Evolutionary conservation across 495 filamentous ascomycete genomes (phyloP).

Genomic region (Stereocaulon alpinum): DNA sequence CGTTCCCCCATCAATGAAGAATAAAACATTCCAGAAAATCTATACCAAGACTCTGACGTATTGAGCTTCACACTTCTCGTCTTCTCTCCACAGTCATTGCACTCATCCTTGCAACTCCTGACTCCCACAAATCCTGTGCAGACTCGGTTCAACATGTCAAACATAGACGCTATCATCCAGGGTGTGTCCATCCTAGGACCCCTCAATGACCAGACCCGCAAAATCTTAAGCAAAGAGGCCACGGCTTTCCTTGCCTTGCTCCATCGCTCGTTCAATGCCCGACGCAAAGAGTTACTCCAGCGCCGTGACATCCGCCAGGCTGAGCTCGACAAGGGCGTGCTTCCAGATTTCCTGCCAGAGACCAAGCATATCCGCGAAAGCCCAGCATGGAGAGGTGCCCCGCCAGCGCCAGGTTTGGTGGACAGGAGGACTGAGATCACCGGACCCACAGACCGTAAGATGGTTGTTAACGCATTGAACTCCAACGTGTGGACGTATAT

Average conservation of each 20-base stretch:
- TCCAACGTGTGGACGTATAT: slow-evolving; percentile 99
- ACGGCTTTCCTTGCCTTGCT: slow-evolving; percentile 88
- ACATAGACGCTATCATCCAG: slow-evolving; percentile 65
- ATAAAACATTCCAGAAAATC: not conserved
- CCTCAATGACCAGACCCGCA: slow-evolving; percentile 66
- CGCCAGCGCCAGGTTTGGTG: slow-evolving; percentile 84
- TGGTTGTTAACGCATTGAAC: slow-evolving; percentile 98
- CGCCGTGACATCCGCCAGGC: slow-evolving; percentile 80
- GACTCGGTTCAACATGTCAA: slow-evolving; percentile 45
- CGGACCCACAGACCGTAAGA: slow-evolving; percentile 94
- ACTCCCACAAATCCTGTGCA: not conserved
- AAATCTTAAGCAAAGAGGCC: slow-evolving; percentile 86
- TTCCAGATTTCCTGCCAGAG: slow-evolving; percentile 95
- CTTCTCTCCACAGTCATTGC: not conserved
- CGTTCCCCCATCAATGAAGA: slow-evolving; percentile 4
- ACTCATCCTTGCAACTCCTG: not conserved
- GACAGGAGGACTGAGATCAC: slow-evolving; percentile 99
- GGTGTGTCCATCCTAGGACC: slow-evolving; percentile 77
- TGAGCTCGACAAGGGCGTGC: slow-evolving; percentile 81
- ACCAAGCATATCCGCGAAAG: slow-evolving; percentile 93
- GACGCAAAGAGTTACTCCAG: slow-evolving; percentile 80
- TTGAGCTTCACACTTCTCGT: not conserved
- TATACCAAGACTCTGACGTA: not conserved
- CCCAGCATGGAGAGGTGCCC: slow-evolving; percentile 86
- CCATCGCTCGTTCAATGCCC: slow-evolving; percentile 86